A percentile compares a stretch with the other conserved stretches of the same genome.
phyloP scores from a whole-genome alignment of 2,329 filamentous ascomycete genomes.

The Alternaria sp. region DNA sequence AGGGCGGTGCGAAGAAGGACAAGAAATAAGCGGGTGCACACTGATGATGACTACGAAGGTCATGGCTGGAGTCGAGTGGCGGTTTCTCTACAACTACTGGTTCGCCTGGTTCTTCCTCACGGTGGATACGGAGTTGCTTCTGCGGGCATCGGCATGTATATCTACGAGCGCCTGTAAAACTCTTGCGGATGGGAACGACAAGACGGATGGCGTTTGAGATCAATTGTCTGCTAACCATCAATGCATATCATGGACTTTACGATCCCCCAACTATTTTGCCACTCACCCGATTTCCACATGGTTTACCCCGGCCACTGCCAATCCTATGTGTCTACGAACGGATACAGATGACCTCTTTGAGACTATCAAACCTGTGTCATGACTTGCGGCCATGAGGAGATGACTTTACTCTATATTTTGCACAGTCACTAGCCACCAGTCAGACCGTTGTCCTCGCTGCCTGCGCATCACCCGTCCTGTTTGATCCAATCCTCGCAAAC shows the following conservation, averaged over 20 bases:
- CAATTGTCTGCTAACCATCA: conserved; percentile 48
- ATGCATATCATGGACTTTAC: conserved; percentile 51
- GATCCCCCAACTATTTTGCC: conserved; percentile 24
- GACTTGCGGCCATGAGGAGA: background rate
- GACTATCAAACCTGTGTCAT: background rate
- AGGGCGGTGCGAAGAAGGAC: conserved; percentile 95
- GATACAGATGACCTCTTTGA: background rate
- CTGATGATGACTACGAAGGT: conserved; percentile 39
- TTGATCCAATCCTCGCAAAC: background rate
- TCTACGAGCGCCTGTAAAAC: conserved; percentile 49
- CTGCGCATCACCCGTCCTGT: background rate
- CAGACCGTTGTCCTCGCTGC: background rate
- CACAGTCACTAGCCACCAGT: background rate
- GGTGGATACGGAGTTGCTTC: conserved; percentile 43
- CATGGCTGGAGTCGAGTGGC: conserved; percentile 40
- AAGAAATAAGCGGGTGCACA: conserved; percentile 58
- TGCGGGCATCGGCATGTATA: conserved; percentile 48
- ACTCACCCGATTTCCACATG: background rate
- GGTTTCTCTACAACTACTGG: conserved; percentile 42
- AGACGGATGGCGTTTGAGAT: conserved; percentile 51
- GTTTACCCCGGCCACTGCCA: background rate
- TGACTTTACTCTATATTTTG: background rate
- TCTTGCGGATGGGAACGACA: conserved; percentile 46
- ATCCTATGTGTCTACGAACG: background rate
- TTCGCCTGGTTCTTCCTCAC: conserved; percentile 42